Conservation (phyloP, 2,329 filamentous ascomycete genomes). For the Grosmannia serpens region DNA sequence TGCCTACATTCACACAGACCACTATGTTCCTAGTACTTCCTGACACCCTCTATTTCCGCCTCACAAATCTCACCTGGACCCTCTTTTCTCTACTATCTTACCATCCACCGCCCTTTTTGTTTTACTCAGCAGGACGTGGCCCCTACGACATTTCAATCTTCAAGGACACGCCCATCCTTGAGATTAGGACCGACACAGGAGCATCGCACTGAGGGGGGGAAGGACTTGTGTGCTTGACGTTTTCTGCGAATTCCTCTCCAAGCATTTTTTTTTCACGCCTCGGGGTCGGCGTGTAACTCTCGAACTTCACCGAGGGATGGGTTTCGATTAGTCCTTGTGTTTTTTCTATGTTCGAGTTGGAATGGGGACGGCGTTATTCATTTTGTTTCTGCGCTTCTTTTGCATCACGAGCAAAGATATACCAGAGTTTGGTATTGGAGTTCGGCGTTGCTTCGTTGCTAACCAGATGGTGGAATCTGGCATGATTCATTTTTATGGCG, state of each 20-base stretch:
- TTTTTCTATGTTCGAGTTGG: not conserved
- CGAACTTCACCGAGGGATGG: not conserved
- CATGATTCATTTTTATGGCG: slow-evolving; percentile 1
- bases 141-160: not conserved
- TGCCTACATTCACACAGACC: too few species aligned
- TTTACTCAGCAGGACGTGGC: not conserved
- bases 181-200: not conserved
- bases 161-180: not conserved
- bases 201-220: not conserved
- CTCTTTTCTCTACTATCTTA: not conserved
- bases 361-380: not conserved
- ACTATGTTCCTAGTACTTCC: too few species aligned
- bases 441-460: not conserved
- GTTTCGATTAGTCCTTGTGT: not conserved
- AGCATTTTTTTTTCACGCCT: not conserved
- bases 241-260: not conserved
- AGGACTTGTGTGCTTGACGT: not conserved
- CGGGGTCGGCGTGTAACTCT: not conserved
- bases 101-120: not conserved
- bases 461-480: not conserved
- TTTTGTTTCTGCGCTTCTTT: not conserved
- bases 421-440: not conserved
- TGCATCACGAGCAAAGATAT: not conserved
- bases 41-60: not conserved
- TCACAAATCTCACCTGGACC: not conserved